phyloP scores from a whole-genome alignment of 2,329 filamentous ascomycete species.

The Sodiomyces alkalinus region DNA sequence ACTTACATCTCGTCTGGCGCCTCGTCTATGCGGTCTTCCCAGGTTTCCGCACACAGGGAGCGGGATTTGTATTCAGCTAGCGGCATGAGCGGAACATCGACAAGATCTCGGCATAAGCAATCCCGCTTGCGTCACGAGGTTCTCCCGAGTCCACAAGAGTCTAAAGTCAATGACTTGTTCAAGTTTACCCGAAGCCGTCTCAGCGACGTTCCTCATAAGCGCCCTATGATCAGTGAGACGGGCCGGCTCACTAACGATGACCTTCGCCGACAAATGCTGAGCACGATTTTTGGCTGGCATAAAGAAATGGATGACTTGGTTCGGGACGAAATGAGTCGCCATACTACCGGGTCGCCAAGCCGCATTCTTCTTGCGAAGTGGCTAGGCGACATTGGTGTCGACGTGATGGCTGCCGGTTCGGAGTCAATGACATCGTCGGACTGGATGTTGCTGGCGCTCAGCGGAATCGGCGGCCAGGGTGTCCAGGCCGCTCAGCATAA shows the following conservation, averaged over 20 bases:
- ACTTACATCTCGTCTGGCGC: constrained; percentile 53
- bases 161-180: constrained; percentile 60
- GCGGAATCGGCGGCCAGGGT: constrained; percentile 56
- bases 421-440: constrained; percentile 86
- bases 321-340: constrained; percentile 66
- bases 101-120: constrained; percentile 25
- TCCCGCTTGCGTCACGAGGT: constrained; percentile 73
- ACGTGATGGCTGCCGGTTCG: constrained; percentile 65
- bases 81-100: constrained; percentile 34
- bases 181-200: constrained; percentile 70
- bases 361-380: constrained; percentile 80
- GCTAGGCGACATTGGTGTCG: constrained; percentile 73
- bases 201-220: constrained; percentile 68
- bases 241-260: constrained; percentile 58
- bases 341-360: constrained; percentile 57
- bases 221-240: constrained; percentile 43
- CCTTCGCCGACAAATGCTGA: constrained; percentile 79
- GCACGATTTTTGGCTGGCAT: constrained; percentile 89
- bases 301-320: constrained; percentile 69
- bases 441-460: constrained; percentile 92
- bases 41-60: constrained; percentile 13
- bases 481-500: constrained; percentile 64
- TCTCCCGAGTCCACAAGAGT: constrained; percentile 46
- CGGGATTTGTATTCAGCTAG: constrained; percentile 43
- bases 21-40: constrained; percentile 34